Evolutionary conservation across 1,284 basidiomycete species (phyloP).

Genomic region (Porogramme epimiltina): DNA sequence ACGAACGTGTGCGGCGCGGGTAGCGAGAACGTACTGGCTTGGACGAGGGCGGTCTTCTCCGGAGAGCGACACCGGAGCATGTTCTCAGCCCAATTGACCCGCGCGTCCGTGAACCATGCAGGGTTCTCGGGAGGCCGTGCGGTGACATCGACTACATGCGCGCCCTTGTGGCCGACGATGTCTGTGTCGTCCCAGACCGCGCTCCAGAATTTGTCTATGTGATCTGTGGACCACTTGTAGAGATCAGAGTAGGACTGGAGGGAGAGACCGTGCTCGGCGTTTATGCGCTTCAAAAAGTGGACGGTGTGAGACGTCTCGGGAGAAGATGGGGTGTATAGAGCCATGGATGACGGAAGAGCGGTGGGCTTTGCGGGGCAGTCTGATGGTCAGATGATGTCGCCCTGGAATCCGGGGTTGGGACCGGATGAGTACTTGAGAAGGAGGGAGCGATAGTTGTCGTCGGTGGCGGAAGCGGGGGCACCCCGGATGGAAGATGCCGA

Average conservation of each 20-base stretch:
- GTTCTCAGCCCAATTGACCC: conserved; percentile 88
- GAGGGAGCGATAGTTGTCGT: neutral
- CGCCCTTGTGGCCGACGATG: conserved; percentile 65
- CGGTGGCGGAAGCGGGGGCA: neutral
- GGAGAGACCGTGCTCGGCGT: conserved; percentile 48
- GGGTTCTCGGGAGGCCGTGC: conserved; percentile 74
- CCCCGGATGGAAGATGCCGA: neutral
- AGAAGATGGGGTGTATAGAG: conserved; percentile 53
- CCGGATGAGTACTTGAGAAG: conserved; percentile 10
- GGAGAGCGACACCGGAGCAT: conserved; percentile 64
- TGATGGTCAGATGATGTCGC: conserved; percentile 11
- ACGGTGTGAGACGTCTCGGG: conserved; percentile 53
- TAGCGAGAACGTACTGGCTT: conserved; percentile 56
- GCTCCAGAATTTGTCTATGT: conserved; percentile 74
- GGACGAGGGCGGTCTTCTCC: conserved; percentile 72
- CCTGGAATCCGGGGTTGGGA: neutral
- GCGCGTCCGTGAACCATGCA: conserved; percentile 72
- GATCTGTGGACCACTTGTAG: conserved; percentile 68
- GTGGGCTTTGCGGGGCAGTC: neutral
- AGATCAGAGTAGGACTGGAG: conserved; percentile 68
- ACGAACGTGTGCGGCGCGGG: conserved; percentile 16
- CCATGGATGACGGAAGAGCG: conserved; percentile 13
- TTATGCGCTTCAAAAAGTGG: conserved; percentile 60
- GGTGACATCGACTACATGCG: conserved; percentile 59
- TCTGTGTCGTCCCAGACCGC: conserved; percentile 77